Evolutionary conservation across 441 rosid species (phyloP), one percentile per base, ranked within the genome.

Genomic region (Manihot esculenta): DNA sequence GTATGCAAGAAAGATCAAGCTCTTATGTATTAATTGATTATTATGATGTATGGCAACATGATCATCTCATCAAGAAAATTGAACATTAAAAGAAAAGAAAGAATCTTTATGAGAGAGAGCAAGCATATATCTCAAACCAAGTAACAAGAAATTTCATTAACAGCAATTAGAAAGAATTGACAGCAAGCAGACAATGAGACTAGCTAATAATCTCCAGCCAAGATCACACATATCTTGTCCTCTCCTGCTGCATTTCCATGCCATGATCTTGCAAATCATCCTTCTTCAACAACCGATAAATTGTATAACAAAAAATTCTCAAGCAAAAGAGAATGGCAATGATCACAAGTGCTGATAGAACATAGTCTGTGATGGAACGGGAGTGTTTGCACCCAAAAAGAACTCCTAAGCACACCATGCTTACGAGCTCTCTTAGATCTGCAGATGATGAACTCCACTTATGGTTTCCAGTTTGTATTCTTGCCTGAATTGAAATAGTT

Each of bases 401-500:
- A 50, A 72, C 42, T 38, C 42, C 80, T 15, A 74, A 70, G 27
- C 89, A 83, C 54, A 80, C 82, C 87, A 86, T 85, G 49, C 10
- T 21, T 26, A 44, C 27, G 7, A 64, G n/a, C 38, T 35, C 15
- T 45, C 57, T 21, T 21, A 11, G 38, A 72, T 64, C 55, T 64
- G 27, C 68, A 45, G 42, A 38, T 7, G 50, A 51, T 67, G 20
- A 45, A 47, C 13, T 57, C 10, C 49, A 71, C 14, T 45, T 64
- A 45, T 38, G 42, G 42, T 70, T 59, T 38, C 21, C 49, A 38
- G 11, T 42, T n/a, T 41, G 44, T 62, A 62, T 42, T 51, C 62
- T 41, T 67, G 71, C 10, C 38, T 50, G 56, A 42, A 33, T 17
- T 42, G 56, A 38, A 74, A 66, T 68, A 60, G 56, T 70, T 54